Evolutionary conservation across 768 basidiomycete species (phyloP).

Genomic region (Boletus coccyginus): DNA sequence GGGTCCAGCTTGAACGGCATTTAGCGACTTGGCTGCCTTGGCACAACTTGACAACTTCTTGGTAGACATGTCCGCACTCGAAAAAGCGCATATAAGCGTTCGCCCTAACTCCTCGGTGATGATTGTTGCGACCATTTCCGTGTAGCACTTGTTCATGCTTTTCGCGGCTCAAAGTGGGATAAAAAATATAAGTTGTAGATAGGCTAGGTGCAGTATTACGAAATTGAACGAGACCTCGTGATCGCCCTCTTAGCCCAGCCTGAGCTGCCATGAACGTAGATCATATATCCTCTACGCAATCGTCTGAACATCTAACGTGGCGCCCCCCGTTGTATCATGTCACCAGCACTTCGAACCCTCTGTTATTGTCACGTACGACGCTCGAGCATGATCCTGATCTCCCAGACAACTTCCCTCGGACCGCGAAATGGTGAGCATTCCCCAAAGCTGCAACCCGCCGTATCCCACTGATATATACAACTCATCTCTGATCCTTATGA

Average conservation of each 20-base stretch:
- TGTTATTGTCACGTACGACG: conserved; percentile 4
- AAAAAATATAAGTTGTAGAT: too few species aligned
- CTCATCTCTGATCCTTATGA: not conserved
- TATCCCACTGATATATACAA: not conserved
- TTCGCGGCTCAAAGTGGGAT: too few species aligned
- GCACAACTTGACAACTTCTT: not conserved
- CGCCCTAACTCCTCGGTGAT: not conserved
- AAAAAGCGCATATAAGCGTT: not conserved
- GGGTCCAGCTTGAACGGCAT: not conserved
- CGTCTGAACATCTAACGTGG: conserved; percentile 23
- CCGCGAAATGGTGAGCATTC: conserved; percentile 51
- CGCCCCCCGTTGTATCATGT: conserved; percentile 31
- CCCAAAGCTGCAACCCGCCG: not conserved
- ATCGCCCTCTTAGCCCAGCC: not conserved
- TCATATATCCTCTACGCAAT: not conserved
- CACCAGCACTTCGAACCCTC: conserved; percentile 10
- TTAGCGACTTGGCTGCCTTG: not conserved
- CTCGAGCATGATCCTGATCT: conserved; percentile 24
- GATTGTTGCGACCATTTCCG: conserved; percentile 3
- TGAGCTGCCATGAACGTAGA: not conserved
- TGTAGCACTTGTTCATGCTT: too few species aligned
- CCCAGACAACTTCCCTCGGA: conserved; percentile 49
- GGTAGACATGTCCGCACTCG: not conserved
- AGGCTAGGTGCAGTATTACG: too few species aligned
- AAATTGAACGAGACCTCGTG: not conserved